Evolutionary conservation across 352 stramenopile species (phyloP), one percentile per base, ranked within the genome.

Genomic region (Hyaloperonospora brassicae): DNA sequence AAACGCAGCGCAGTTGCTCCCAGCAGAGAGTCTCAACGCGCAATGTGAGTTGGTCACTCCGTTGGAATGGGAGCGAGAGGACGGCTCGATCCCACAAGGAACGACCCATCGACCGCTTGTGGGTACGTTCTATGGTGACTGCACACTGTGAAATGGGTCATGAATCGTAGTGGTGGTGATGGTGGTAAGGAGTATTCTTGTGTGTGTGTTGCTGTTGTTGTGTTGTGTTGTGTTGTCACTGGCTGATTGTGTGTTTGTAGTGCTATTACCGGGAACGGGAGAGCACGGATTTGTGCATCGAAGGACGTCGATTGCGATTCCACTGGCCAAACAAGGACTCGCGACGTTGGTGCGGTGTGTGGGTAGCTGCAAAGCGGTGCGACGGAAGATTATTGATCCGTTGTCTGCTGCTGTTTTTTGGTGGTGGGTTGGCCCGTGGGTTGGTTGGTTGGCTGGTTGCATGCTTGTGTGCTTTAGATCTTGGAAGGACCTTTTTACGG

Each of bases 401-500:
- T 34, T 8, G 8, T 7, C 14, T 17, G n/a, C 39, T 44, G 39
- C n/a, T 10, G 17, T 17, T 44, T 44, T 23, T 44, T 3, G n/a
- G 2, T 44, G 39, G 22, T 23, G 1, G 14, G 40, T 30, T 27
- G n/a, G n/a, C n/a, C 27, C 24, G 17, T 27, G 39, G 39, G 6
- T 44, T 44, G 36, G 36, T 17, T 17, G 17, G 17, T 17, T 17
- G 17, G 17, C 17, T 17, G 17, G 17, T 17, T 17, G 17, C 17
- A 59, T 39, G 24, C 1, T 54, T 30, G 43, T 38, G 8, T 23
- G 3, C 0, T 51, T 34, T 47, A 88, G 78, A 89, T 89, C 51
- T 50, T 89, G 10, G 78, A 91, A 81, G 80, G 80, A 13, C 73
- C 80, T 25, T 91, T 87, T 61, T 91, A 91, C 54, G 80, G 80